These are phyloP conservation scores for Uromyces viciae-fabae DNA, from an alignment of 1,284 basidiomycete genomes.

Conservation along the genomic window DNA sequence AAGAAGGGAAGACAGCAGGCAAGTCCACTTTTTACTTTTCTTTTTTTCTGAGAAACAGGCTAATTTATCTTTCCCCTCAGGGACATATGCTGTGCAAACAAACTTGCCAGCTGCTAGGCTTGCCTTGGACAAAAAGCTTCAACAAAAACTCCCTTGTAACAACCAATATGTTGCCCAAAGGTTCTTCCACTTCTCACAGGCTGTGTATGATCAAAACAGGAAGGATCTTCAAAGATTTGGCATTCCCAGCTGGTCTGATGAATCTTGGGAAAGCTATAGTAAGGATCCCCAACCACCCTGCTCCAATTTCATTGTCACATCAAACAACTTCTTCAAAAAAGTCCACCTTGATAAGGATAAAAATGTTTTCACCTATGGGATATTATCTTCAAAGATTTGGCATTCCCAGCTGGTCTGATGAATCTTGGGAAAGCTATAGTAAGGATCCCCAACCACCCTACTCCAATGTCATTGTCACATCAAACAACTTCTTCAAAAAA, in stretches of 20 bases:
- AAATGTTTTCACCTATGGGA: not conserved
- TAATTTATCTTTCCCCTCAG: not conserved
- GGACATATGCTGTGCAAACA: not conserved
- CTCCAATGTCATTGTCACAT: not conserved
- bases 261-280: not conserved
- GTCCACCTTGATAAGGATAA: not conserved
- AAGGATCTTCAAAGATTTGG: not conserved
- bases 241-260: not conserved
- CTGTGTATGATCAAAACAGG: not conserved
- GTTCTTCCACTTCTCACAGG: not conserved
- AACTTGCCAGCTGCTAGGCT: not conserved
- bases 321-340: not conserved
- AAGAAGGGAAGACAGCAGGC: not conserved
- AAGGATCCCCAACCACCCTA: not conserved
- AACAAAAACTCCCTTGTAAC: not conserved
- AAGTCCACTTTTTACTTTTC: too few relatives aligned
- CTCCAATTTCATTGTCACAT: not conserved
- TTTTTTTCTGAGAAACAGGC: too few relatives aligned
- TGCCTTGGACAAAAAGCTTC: not conserved
- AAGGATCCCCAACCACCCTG: not conserved
- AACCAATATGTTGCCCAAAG: not conserved
- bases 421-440: not conserved
- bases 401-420: constrained; percentile 10
- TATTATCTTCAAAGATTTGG: too few relatives aligned
- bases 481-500: not conserved